These are phyloP conservation scores for Phoma sp. DNA, from an alignment of 2,329 filamentous ascomycete genomes.

Conservation along the genomic window DNA sequence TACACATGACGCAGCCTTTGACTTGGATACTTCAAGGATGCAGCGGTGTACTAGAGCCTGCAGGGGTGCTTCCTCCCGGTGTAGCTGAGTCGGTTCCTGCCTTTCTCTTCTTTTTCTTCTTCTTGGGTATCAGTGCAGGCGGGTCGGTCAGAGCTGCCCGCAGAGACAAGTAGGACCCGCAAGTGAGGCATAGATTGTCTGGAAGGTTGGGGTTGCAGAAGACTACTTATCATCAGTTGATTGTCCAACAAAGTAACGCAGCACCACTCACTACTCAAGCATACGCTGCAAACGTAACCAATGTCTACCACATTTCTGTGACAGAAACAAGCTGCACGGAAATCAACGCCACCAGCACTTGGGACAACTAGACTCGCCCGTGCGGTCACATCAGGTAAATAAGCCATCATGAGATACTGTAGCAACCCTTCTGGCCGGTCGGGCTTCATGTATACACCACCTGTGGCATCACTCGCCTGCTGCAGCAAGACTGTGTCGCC, in stretches of 20 bases:
- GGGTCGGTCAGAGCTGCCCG: conserved; percentile 40
- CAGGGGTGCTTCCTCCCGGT: conserved; percentile 41
- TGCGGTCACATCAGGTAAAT: conserved; percentile 73
- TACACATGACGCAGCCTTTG: background rate
- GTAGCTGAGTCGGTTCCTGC: conserved; percentile 42
- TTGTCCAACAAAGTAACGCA: background rate
- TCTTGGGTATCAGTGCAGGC: conserved; percentile 45
- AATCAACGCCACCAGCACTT: conserved; percentile 86
- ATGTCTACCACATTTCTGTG: conserved; percentile 89
- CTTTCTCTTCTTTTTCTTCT: conserved; percentile 50
- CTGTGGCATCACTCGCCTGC: conserved; percentile 80
- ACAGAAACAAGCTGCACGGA: conserved; percentile 97
- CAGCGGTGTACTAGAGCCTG: conserved; percentile 41
- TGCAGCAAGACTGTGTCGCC: conserved; percentile 91
- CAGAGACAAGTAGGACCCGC: conserved; percentile 48
- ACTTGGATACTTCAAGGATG: conserved; percentile 30
- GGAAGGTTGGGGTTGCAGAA: conserved; percentile 45
- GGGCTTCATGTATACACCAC: conserved; percentile 71
- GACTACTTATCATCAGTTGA: conserved; percentile 30
- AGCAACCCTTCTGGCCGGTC: conserved; percentile 67
- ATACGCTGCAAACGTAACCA: conserved; percentile 95
- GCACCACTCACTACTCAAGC: conserved; percentile 72
- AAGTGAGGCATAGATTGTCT: conserved; percentile 46
- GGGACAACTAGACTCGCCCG: conserved; percentile 74
- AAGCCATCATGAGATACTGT: conserved; percentile 93